Percentiles rank a stretch among this genome's conserved stretches.
These are phyloP conservation scores for Xylariaceae sp. DNA, from an alignment of 2,329 filamentous ascomycete genomes.

Conservation along the genomic window DNA sequence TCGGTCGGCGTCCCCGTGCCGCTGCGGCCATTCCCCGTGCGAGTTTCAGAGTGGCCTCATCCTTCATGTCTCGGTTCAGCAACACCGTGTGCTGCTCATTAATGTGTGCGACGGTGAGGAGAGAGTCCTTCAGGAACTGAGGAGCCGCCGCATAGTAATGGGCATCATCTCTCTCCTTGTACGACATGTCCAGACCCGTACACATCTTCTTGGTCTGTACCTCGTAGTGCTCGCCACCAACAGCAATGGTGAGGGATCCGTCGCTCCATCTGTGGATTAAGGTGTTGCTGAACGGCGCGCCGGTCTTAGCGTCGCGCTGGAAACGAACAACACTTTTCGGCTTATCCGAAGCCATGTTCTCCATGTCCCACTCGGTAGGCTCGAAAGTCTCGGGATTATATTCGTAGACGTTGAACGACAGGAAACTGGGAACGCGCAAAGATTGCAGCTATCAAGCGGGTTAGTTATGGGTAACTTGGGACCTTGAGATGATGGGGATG, in stretches of 20 bases:
- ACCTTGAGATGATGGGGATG: neutral
- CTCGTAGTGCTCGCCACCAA: slow-evolving; percentile 72
- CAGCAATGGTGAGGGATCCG: slow-evolving; percentile 68
- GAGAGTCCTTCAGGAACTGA: slow-evolving; percentile 59
- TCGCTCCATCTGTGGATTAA: slow-evolving; percentile 74
- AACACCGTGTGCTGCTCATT: slow-evolving; percentile 66
- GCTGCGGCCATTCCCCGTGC: slow-evolving; percentile 62
- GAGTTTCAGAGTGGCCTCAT: slow-evolving; percentile 65
- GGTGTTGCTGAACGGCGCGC: slow-evolving; percentile 67
- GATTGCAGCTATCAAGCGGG: slow-evolving; percentile 55
- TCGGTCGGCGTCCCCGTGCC: slow-evolving; percentile 48
- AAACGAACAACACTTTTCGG: slow-evolving; percentile 64
- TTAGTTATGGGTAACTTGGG: slow-evolving; percentile 1
- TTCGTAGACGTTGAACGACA: slow-evolving; percentile 62
- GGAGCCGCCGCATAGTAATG: slow-evolving; percentile 73
- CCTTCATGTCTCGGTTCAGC: slow-evolving; percentile 61
- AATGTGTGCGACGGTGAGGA: slow-evolving; percentile 71
- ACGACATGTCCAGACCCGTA: slow-evolving; percentile 53
- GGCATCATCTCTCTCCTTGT: slow-evolving; percentile 63
- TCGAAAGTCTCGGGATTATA: slow-evolving; percentile 64
- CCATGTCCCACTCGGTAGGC: slow-evolving; percentile 50
- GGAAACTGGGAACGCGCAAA: slow-evolving; percentile 66
- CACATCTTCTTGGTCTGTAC: slow-evolving; percentile 65
- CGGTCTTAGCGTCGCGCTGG: slow-evolving; percentile 60
- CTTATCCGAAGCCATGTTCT: slow-evolving; percentile 49